Conservation (phyloP, 148 eudicot species). For the Rhododendron vialii region DNA sequence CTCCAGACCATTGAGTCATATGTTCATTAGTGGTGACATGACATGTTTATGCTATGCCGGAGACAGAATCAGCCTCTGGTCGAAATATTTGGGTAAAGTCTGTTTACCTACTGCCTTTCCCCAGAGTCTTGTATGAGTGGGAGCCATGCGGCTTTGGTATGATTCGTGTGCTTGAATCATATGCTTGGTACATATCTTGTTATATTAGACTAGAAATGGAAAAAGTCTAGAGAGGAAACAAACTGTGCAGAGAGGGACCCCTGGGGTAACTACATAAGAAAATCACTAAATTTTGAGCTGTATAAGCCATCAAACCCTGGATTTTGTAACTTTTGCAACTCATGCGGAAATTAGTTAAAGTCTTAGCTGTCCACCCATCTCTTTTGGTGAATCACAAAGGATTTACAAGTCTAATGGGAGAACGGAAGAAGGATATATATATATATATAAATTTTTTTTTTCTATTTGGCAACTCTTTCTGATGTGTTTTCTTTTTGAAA, state of each 20-base stretch:
- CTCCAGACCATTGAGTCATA: neutral
- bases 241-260: neutral
- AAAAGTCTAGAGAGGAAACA: neutral
- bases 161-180: neutral
- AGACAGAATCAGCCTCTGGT: neutral
- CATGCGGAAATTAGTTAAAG: neutral
- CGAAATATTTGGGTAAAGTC: neutral
- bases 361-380: neutral
- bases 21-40: neutral
- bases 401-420: neutral
- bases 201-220: neutral
- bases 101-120: neutral
- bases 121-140: neutral
- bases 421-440: neutral
- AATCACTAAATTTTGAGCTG: neutral
- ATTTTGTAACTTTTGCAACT: neutral
- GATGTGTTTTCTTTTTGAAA: neutral
- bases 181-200: neutral
- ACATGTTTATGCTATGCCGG: neutral
- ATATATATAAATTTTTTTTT: neutral
- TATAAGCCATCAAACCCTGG: neutral
- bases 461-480: neutral
- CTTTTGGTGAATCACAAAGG: neutral
- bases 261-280: neutral
- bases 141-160: neutral